Evolutionary conservation across 2,329 filamentous ascomycete species (phyloP).

Genomic region (Bipolaris sorokiniana): DNA sequence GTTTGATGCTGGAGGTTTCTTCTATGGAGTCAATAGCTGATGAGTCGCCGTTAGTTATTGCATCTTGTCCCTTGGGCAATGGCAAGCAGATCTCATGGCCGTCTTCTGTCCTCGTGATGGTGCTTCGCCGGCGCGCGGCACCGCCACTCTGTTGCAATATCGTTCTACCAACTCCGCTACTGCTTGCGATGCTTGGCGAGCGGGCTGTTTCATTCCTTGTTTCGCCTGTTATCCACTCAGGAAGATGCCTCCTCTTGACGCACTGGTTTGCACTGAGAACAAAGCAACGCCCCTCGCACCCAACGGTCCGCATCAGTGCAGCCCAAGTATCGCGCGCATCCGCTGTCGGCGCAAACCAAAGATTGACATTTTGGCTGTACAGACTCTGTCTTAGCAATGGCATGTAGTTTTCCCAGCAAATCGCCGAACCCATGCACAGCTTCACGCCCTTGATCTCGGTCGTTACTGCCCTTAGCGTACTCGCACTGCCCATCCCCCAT

Average conservation of each 20-base stretch:
- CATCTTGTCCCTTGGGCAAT: slow-evolving; percentile 20
- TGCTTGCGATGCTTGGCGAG: slow-evolving; percentile 4
- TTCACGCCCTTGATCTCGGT: slow-evolving; percentile 79
- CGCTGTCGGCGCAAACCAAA: slow-evolving; percentile 90
- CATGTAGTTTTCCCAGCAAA: slow-evolving; percentile 99
- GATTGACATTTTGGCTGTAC: slow-evolving; percentile 88
- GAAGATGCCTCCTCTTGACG: slow-evolving; percentile 64
- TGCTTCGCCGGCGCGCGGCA: slow-evolving; percentile 48
- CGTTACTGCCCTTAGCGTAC: slow-evolving; percentile 78
- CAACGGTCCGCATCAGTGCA: slow-evolving; percentile 80
- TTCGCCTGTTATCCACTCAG: slow-evolving; percentile 59
- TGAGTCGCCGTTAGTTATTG: slow-evolving; percentile 19
- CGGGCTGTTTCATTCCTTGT: slow-evolving; percentile 12
- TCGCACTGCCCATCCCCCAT: slow-evolving; percentile 85
- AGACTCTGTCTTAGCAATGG: slow-evolving; percentile 81
- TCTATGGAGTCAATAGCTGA: slow-evolving; percentile 35
- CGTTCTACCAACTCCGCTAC: slow-evolving; percentile 7
- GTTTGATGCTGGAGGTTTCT: slow-evolving; percentile 24
- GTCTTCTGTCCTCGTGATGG: slow-evolving; percentile 49
- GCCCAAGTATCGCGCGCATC: slow-evolving; percentile 85
- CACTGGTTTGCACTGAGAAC: slow-evolving; percentile 89
- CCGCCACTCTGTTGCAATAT: slow-evolving; percentile 11
- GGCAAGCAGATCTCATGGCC: slow-evolving; percentile 57
- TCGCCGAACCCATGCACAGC: slow-evolving; percentile 82
- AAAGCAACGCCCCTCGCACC: slow-evolving; percentile 80